phyloP scores from a whole-genome alignment of 2,329 filamentous ascomycete species.

The Aspergillus sp. region DNA sequence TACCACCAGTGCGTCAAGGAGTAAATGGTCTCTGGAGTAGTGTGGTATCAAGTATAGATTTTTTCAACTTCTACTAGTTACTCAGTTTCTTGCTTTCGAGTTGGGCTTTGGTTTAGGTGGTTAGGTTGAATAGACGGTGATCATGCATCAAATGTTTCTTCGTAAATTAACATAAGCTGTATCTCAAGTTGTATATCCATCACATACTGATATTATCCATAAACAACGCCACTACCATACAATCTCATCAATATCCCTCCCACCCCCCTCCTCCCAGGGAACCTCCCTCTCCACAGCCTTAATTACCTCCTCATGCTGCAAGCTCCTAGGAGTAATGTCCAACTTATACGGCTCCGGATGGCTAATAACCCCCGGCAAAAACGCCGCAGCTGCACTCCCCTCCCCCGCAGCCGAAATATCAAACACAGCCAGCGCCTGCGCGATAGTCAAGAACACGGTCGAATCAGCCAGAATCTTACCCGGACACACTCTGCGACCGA shows the following conservation, averaged over 20 bases:
- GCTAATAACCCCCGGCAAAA: conserved; percentile 8
- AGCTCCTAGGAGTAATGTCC: not conserved
- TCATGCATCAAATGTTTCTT: no score
- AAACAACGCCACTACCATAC: not conserved
- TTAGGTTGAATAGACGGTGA: not conserved
- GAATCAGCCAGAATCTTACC: not conserved
- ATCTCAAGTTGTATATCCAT: no score
- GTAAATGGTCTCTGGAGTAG: not conserved
- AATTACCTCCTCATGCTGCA: not conserved
- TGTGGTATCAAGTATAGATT: no score
- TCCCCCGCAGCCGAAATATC: not conserved
- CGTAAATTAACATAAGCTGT: no score
- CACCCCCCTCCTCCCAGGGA: not conserved
- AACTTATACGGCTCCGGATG: conserved; percentile 8
- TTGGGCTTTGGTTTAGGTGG: not conserved
- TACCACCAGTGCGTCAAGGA: conserved; percentile 21
- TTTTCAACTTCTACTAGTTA: not conserved
- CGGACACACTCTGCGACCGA: conserved; percentile 9
- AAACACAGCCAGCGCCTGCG: conserved; percentile 1
- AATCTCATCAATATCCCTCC: not conserved
- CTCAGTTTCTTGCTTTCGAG: no score
- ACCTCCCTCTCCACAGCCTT: not conserved
- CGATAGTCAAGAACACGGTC: conserved; percentile 1
- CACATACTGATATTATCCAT: no score
- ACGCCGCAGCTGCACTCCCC: not conserved